Conservation (phyloP, 257 asterid genomes). For the Jacaranda copaia region DNA sequence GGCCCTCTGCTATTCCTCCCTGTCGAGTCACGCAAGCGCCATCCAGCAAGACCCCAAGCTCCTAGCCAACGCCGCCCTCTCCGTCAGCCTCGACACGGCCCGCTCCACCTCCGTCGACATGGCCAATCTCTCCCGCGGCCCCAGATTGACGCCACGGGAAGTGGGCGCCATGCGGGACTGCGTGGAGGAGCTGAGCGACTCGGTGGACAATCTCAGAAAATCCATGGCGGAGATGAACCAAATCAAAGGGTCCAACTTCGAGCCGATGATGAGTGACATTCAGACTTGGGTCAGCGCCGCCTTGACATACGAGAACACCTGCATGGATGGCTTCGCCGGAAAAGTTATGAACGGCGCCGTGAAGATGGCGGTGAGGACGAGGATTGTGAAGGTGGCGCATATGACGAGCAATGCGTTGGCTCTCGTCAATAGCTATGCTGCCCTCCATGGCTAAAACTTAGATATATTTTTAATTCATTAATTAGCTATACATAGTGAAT, state of each 20-base stretch:
- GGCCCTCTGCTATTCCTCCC: conserved; percentile 64
- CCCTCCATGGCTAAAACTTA: conserved; percentile 39
- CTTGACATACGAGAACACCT: conserved; percentile 74
- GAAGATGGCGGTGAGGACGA: conserved; percentile 48
- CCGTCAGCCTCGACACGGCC: conserved; percentile 52
- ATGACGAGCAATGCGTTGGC: conserved; percentile 78
- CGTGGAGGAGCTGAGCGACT: conserved; percentile 62
- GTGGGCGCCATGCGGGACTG: conserved; percentile 71
- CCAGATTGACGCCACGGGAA: conserved; percentile 58
- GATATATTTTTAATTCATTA: no score
- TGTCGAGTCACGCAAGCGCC: conserved; percentile 51
- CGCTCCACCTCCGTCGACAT: conserved; percentile 52
- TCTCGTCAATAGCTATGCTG: conserved; percentile 56
- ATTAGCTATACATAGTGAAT: no score
- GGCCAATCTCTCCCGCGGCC: conserved; percentile 43
- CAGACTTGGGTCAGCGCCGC: conserved; percentile 93
- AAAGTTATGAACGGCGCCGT: conserved; percentile 47
- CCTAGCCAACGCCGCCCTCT: conserved; percentile 65
- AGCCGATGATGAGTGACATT: conserved; percentile 46
- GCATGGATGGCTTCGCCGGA: conserved; percentile 71
- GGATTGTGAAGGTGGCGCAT: conserved; percentile 58
- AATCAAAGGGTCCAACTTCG: conserved; percentile 48
- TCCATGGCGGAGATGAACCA: conserved; percentile 60
- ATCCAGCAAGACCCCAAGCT: conserved; percentile 55
- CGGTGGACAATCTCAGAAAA: conserved; percentile 49